phyloP scores from a whole-genome alignment of 768 basidiomycete genomes.

The Rhizopogon vulgaris region DNA sequence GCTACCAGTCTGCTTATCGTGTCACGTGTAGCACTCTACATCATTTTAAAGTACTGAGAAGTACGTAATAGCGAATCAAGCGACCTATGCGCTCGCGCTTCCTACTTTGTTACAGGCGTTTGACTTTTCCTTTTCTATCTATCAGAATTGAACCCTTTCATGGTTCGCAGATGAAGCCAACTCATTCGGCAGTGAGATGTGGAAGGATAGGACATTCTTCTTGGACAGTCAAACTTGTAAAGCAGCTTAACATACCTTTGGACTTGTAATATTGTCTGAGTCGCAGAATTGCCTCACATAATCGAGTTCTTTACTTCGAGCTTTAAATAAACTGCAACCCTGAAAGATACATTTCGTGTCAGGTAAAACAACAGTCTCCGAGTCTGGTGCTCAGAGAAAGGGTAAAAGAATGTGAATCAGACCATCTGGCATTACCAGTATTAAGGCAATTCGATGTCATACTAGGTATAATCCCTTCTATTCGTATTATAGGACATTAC shows the following conservation, averaged over 20 bases:
- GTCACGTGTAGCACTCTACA: constrained; percentile 58
- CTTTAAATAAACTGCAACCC: not conserved
- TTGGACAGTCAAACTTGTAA: not conserved
- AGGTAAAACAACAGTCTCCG: no score
- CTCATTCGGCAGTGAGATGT: no score
- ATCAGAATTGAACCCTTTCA: not conserved
- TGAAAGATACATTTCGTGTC: no score
- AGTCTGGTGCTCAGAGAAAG: no score
- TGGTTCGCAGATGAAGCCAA: no score
- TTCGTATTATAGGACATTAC: not conserved
- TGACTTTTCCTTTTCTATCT: no score
- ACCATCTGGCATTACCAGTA: not conserved
- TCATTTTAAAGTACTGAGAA: constrained; percentile 66
- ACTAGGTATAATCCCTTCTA: constrained; percentile 7
- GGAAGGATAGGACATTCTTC: not conserved
- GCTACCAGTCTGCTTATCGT: constrained; percentile 7
- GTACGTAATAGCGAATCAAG: not conserved
- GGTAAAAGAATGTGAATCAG: not conserved
- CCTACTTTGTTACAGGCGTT: not conserved
- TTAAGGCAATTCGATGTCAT: not conserved
- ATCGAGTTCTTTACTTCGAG: not conserved
- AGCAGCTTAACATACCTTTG: not conserved
- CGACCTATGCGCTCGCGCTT: not conserved
- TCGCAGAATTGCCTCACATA: not conserved
- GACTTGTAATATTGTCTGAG: not conserved